Conservation (phyloP, 371 early-diverging fungal genomes). For the Circinella umbellata region DNA sequence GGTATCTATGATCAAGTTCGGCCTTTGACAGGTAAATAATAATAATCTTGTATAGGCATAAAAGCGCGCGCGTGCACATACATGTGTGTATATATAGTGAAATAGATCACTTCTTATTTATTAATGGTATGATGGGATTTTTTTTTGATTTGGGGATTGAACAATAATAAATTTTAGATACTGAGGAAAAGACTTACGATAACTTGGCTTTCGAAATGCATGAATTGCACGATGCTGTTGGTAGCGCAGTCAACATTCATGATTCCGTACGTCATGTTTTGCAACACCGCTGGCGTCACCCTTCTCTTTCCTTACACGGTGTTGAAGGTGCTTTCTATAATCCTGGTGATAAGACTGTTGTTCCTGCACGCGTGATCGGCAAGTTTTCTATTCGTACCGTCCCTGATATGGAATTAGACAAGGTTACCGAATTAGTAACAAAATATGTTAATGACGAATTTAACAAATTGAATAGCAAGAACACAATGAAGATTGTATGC, state of each 20-base stretch:
- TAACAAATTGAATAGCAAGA: constrained; percentile 88
- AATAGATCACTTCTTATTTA: too few relatives aligned
- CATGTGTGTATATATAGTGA: too few relatives aligned
- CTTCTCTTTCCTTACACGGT: constrained; percentile 95
- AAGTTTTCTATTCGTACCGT: constrained; percentile 96
- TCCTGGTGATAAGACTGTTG: constrained; percentile 95
- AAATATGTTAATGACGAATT: constrained; percentile 82
- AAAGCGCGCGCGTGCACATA: too few relatives aligned
- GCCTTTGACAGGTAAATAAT: constrained; percentile 65
- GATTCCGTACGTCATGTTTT: constrained; percentile 76
- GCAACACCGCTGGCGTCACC: constrained; percentile 94
- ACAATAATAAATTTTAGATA: constrained; percentile 26
- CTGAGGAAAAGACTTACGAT: constrained; percentile 84
- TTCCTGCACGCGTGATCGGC: constrained; percentile 94
- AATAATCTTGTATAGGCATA: background rate
- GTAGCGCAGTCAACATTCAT: constrained; percentile 79
- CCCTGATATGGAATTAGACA: constrained; percentile 88
- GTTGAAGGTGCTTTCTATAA: constrained; percentile 96
- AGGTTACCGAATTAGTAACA: constrained; percentile 75
- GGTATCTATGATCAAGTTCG: constrained; percentile 94
- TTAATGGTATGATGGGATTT: background rate
- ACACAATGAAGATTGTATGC: constrained; percentile 73
- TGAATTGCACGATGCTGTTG: constrained; percentile 85
- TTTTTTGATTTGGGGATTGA: background rate
- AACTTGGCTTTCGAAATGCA: constrained; percentile 78